Percentiles rank a stretch among this genome's conserved stretches.
Evolutionary conservation across 768 basidiomycete genomes (phyloP).

Genomic region (Paxillus ammoniavirescens): DNA sequence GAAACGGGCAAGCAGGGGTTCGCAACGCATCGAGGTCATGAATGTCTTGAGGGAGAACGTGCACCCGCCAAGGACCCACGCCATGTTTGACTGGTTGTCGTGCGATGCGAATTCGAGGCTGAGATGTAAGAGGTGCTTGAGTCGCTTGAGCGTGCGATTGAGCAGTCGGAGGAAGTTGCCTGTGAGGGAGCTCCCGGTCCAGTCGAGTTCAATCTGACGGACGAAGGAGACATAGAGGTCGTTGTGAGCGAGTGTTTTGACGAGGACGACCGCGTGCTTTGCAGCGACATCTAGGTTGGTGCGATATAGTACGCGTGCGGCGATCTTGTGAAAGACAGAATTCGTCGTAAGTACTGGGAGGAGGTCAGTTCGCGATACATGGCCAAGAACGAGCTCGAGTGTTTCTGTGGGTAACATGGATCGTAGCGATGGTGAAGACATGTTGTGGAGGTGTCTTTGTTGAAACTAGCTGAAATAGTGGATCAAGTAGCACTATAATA

Average conservation of each 20-base stretch:
- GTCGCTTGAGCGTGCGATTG: conserved; percentile 39
- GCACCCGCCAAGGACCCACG: conserved; percentile 49
- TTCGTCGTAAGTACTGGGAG: conserved; percentile 21
- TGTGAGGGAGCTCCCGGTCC: conserved; percentile 37
- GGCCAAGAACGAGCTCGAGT: conserved; percentile 30
- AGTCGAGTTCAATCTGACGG: conserved; percentile 46
- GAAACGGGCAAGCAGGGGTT: conserved; percentile 45
- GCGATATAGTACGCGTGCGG: conserved; percentile 35
- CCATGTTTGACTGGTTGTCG: conserved; percentile 34
- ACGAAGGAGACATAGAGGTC: conserved; percentile 40
- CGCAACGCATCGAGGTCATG: conserved; percentile 57
- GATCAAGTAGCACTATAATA: too few relatives aligned
- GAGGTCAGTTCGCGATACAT: conserved; percentile 28
- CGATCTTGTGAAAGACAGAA: conserved; percentile 27
- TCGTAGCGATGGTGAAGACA: not conserved
- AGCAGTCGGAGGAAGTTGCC: conserved; percentile 51
- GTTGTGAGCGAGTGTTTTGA: conserved; percentile 40
- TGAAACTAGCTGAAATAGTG: too few relatives aligned
- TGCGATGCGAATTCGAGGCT: conserved; percentile 46
- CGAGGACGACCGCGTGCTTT: conserved; percentile 32
- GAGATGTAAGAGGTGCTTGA: conserved; percentile 41
- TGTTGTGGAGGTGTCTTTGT: not conserved
- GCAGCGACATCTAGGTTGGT: conserved; percentile 35
- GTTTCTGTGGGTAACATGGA: conserved; percentile 36
- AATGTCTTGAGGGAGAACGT: conserved; percentile 46